These are phyloP conservation scores for Isoetes engelmannii DNA, from an alignment of 83 land plant genomes.

Conservation along the genomic window DNA sequence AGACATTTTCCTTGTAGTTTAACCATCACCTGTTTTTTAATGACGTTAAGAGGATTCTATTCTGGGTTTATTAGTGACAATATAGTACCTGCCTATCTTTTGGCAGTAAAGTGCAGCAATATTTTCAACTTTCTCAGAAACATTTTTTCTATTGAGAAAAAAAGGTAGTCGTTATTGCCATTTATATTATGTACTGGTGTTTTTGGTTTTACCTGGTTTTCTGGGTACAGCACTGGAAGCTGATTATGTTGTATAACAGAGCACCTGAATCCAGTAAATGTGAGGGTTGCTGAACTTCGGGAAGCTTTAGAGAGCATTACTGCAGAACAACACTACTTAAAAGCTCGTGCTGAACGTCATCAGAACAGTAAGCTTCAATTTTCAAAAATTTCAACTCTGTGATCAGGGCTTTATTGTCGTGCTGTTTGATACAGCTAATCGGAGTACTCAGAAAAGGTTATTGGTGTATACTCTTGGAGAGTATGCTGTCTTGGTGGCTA, in stretches of 20 bases:
- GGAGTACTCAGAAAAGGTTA: constrained; percentile 75
- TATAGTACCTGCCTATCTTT: too few species aligned
- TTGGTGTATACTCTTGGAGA: constrained; percentile 62
- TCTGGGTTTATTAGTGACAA: too few species aligned
- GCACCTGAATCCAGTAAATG: constrained; percentile 78
- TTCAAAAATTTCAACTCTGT: not conserved
- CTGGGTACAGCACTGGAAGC: not conserved
- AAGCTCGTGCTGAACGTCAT: constrained; percentile 80
- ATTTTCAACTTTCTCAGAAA: too few species aligned
- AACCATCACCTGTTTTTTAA: too few species aligned
- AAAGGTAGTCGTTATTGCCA: too few species aligned
- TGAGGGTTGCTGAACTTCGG: constrained; percentile 77
- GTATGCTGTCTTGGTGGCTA: constrained; percentile 48
- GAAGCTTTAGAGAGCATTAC: constrained; percentile 79
- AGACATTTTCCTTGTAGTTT: too few species aligned
- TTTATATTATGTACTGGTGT: not conserved
- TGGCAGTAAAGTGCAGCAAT: too few species aligned
- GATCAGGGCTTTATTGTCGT: not conserved
- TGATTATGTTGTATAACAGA: constrained; percentile 32
- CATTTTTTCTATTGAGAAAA: too few species aligned
- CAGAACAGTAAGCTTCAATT: constrained; percentile 49
- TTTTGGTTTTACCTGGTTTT: not conserved
- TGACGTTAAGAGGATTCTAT: too few species aligned
- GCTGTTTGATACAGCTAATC: constrained; percentile 58
- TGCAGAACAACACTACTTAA: constrained; percentile 77